Conservation (phyloP, 2,329 filamentous ascomycete genomes). For the Colletotrichum sp. region DNA sequence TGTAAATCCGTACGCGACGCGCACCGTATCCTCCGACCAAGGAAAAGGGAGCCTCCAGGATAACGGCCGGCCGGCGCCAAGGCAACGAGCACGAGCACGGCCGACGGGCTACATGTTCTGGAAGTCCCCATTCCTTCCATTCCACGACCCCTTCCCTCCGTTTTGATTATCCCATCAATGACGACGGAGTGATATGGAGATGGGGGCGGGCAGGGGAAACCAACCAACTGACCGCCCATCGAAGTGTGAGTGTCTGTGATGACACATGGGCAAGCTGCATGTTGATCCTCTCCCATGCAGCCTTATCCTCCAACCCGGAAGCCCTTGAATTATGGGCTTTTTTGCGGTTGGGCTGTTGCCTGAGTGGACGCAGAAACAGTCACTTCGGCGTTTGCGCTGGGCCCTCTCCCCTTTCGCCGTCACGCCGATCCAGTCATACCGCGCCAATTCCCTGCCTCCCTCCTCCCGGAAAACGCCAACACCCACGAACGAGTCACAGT, state of each 20-base stretch:
- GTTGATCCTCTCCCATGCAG: slow-evolving; percentile 16
- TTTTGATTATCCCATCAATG: background rate
- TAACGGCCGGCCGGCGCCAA: background rate
- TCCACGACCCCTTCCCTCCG: background rate
- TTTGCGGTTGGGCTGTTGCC: background rate
- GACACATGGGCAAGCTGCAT: slow-evolving; percentile 13
- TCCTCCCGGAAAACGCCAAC: background rate
- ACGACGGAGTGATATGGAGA: background rate
- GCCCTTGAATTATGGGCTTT: background rate
- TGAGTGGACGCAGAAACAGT: background rate
- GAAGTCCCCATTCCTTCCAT: background rate
- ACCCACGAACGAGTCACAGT: background rate
- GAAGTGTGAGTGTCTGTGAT: slow-evolving; percentile 4
- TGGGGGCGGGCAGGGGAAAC: background rate
- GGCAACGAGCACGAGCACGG: background rate
- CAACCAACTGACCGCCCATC: background rate
- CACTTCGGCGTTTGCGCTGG: background rate
- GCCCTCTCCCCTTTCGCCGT: background rate
- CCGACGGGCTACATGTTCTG: slow-evolving; percentile 1
- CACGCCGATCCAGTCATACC: background rate
- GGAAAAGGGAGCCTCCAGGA: background rate
- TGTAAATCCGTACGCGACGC: background rate
- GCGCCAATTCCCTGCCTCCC: background rate
- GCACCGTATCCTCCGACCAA: background rate
- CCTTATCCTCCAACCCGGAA: slow-evolving; percentile 13